Percentiles rank a stretch among this genome's conserved stretches.
These are phyloP conservation scores for Phyllosticta capitalensis DNA, from an alignment of 2,329 filamentous ascomycete species.

Conservation along the genomic window DNA sequence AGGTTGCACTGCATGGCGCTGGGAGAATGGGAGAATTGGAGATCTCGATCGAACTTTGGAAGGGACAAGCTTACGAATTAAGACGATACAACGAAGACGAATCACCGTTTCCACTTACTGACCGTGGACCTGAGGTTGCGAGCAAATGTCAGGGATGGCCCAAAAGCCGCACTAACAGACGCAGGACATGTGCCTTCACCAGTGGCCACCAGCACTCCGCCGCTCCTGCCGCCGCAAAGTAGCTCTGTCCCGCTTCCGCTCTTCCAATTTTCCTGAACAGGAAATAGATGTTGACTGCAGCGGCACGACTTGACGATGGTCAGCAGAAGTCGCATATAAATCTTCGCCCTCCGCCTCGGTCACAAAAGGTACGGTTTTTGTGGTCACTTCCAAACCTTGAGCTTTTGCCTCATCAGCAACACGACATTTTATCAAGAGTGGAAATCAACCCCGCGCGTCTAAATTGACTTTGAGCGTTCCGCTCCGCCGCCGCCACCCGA, in stretches of 20 bases:
- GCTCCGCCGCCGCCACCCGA: not conserved
- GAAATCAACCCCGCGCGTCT: not conserved
- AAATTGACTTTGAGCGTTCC: not conserved
- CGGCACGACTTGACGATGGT: not conserved
- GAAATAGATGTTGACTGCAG: not conserved
- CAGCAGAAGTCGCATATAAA: not conserved
- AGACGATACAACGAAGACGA: not conserved
- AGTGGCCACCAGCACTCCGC: not conserved
- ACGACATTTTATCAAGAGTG: not conserved
- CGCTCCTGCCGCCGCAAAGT: not conserved
- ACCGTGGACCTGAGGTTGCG: not conserved
- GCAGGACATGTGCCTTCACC: not conserved
- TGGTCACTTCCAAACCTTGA: not conserved
- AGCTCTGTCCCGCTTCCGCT: not conserved
- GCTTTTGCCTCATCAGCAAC: not conserved
- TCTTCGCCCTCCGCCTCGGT: not conserved
- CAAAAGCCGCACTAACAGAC: not conserved
- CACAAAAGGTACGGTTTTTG: not conserved
- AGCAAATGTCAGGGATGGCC: not conserved
- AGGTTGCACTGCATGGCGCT: not conserved
- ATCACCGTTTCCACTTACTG: not conserved
- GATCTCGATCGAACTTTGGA: not conserved
- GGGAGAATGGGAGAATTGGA: not conserved
- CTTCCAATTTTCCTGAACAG: not conserved
- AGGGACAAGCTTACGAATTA: not conserved